These are phyloP conservation scores for Apodospora peruviana DNA, from an alignment of 495 filamentous ascomycete genomes.

Conservation along the genomic window DNA sequence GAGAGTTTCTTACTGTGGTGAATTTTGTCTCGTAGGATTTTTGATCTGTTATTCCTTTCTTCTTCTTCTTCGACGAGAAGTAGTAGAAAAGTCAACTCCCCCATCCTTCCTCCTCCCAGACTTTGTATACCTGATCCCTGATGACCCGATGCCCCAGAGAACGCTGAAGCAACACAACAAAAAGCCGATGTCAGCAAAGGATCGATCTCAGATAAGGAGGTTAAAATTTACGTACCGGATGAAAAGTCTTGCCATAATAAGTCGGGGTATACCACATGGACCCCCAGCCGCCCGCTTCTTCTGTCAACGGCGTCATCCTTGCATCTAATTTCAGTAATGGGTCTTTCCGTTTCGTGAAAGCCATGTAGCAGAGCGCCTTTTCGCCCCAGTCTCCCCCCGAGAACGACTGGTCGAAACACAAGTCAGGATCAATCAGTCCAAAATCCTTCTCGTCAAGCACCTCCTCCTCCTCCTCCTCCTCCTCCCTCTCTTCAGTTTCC, in stretches of 20 bases:
- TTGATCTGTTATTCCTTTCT: no score
- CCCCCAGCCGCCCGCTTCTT: slow-evolving; percentile 7
- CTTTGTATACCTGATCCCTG: slow-evolving; percentile 29
- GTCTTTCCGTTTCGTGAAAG: slow-evolving; percentile 26
- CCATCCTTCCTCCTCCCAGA: slow-evolving; percentile 18
- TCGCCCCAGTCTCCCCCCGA: slow-evolving; percentile 32
- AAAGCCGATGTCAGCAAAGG: neutral
- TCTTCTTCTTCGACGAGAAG: no score
- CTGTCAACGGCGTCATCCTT: slow-evolving; percentile 4
- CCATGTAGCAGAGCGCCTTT: slow-evolving; percentile 36
- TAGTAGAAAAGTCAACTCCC: neutral
- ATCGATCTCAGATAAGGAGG: neutral
- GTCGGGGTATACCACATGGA: slow-evolving; percentile 41
- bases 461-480: slow-evolving; percentile 1
- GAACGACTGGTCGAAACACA: slow-evolving; percentile 22
- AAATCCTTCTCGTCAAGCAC: slow-evolving; percentile 12
- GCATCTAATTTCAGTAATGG: slow-evolving; percentile 18
- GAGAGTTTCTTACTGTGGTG: no score
- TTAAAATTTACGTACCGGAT: slow-evolving; percentile 24
- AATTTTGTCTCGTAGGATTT: no score
- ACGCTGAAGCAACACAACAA: slow-evolving; percentile 7
- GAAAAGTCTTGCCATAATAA: slow-evolving; percentile 41
- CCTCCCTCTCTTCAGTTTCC: neutral
- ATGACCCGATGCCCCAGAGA: slow-evolving; percentile 30
- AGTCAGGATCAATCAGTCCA: slow-evolving; percentile 24